Evolutionary conservation across 257 asterid species (phyloP), one percentile per base, ranked within the genome.

Genomic region (Solanum bukasovii): DNA sequence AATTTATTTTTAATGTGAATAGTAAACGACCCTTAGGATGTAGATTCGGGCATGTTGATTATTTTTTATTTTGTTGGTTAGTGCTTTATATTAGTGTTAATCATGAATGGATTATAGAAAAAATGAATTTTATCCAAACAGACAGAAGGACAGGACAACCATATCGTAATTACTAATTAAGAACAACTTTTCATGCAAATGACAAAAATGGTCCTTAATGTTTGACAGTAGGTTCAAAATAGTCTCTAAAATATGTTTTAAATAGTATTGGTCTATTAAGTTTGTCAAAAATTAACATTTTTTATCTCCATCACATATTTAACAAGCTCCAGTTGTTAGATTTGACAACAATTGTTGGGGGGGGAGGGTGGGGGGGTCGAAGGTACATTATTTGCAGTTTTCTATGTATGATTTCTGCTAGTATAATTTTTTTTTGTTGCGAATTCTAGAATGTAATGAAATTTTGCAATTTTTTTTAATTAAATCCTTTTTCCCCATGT

Each of bases 11-110:
- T 40, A 9, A 40, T 40, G 16, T 25, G 37, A 40, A 78, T 42
- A 78, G 23, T 42, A 78, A 40, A 78, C 84, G 84, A 25, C 84
- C 63, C 84, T 78, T 78, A 42, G 35, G n/a, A 25, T 78, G 37
- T 42, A 3, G 11, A 49, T 42, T 78, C 12, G 84, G 84, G 14
- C 84, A 25, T 40, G 35, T 7, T 78, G 37, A 25, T 40, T 78
- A 40, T 78, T 40, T 78, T 13, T 16, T 21, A 42, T 40, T 40
- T 40, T 78, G 13, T 40, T 42, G 63, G 84, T 33, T 77, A 13
- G 16, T 75, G 59, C 34, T 38, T n/a, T 75, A 75, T 38, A 14
- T 75, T 77, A 75, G 8, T 77, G 84, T 4, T 77, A 77, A 77
- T 40, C 34, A 40, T 70, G 37, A 77, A 33, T n/a, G 52, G 34